Evolutionary conservation across 805 yeast species (phyloP).

Genomic region (Saccharomyces mikatae): DNA sequence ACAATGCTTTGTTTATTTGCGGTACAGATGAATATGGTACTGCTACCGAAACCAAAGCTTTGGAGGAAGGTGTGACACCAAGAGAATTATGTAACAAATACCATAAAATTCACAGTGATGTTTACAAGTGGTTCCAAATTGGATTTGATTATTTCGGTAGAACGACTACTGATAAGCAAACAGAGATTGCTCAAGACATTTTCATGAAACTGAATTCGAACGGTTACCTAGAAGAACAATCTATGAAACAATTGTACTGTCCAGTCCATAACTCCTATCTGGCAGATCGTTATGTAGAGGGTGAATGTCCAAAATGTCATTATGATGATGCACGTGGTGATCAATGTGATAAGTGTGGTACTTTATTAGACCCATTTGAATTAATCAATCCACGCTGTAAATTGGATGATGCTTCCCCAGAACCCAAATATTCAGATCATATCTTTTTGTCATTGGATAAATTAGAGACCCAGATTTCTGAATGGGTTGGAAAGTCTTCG

Average conservation of each 20-base stretch:
- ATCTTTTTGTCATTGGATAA: conserved; percentile 77
- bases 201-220: conserved; percentile 70
- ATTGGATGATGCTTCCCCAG: conserved; percentile 76
- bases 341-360: conserved; percentile 97
- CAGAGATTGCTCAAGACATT: conserved; percentile 91
- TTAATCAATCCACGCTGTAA: conserved; percentile 93
- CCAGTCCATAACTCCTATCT: conserved; percentile 81
- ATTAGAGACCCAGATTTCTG: conserved; percentile 63
- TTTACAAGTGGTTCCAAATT: conserved; percentile 94
- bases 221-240: conserved; percentile 74
- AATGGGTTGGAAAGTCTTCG: conserved; percentile 66
- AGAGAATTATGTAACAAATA: conserved; percentile 85
- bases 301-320: conserved; percentile 90
- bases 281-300: conserved; percentile 96
- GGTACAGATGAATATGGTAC: conserved; percentile 99
- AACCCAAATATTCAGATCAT: conserved; percentile 74
- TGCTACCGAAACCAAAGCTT: conserved; percentile 96
- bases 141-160: conserved; percentile 94
- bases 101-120: conserved; percentile 75
- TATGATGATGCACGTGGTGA: conserved; percentile 98
- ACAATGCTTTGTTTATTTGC: conserved; percentile 78
- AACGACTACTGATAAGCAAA: conserved; percentile 86
- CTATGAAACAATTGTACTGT: conserved; percentile 86
- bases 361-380: conserved; percentile 82
- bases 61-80: conserved; percentile 88